Percentiles rank a stretch among this genome's conserved stretches.
Conservation (phyloP, 2,329 filamentous ascomycete species). For the Botrytis aclada region DNA sequence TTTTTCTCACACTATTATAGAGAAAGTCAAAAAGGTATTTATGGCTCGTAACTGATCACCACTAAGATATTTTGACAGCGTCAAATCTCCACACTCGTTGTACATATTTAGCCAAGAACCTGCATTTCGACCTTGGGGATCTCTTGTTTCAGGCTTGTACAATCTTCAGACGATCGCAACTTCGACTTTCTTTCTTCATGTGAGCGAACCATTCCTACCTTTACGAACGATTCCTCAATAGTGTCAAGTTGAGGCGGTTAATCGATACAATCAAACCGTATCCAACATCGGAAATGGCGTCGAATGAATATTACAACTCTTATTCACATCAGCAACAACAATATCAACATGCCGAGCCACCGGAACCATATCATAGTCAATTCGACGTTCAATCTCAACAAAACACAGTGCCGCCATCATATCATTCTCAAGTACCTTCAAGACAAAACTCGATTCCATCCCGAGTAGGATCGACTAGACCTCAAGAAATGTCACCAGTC, state of each 20-base stretch:
- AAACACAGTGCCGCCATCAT: slow-evolving; percentile 27
- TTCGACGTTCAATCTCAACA: slow-evolving; percentile 23
- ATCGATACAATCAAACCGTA: not conserved
- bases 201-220: not conserved
- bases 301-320: slow-evolving; percentile 36
- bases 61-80: not conserved
- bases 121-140: slow-evolving; percentile 3
- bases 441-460: slow-evolving; percentile 20
- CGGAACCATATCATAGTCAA: slow-evolving; percentile 25
- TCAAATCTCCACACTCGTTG: slow-evolving; percentile 14
- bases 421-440: slow-evolving; percentile 31
- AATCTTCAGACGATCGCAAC: slow-evolving; percentile 13
- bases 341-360: slow-evolving; percentile 18
- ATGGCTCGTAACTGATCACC: not conserved
- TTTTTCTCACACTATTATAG: not conserved
- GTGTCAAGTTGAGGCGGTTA: not conserved
- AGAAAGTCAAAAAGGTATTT: not conserved
- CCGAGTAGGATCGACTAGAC: slow-evolving; percentile 21
- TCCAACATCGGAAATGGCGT: slow-evolving; percentile 29
- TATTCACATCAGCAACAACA: slow-evolving; percentile 23
- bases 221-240: not conserved
- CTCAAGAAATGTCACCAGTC: slow-evolving; percentile 32
- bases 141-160: slow-evolving; percentile 18
- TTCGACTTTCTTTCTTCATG: not conserved
- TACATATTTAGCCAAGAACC: not conserved